Evolutionary conservation across 202 grass and related monocot species (phyloP).

Genomic region (Carex sylvatica): DNA sequence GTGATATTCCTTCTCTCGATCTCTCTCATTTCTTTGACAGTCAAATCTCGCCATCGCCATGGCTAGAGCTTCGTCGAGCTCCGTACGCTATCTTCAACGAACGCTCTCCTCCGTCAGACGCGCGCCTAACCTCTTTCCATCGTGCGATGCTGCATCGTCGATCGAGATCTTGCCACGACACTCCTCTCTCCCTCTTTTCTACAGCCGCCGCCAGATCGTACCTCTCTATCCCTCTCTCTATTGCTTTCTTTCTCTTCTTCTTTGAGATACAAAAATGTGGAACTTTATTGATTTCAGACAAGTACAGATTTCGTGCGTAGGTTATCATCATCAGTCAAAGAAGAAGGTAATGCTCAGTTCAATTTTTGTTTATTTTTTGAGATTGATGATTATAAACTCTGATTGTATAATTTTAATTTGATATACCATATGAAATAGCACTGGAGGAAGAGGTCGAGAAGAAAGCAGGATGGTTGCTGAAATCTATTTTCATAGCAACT

Average conservation of each 20-base stretch:
- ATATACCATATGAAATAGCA: conserved; percentile 59
- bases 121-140: neutral
- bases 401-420: neutral
- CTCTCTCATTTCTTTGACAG: no score
- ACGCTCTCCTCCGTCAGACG: neutral
- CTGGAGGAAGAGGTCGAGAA: conserved; percentile 87
- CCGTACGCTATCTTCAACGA: conserved; percentile 16
- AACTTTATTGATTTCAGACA: neutral
- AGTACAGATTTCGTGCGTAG: conserved; percentile 9
- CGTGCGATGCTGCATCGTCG: neutral
- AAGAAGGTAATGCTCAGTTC: conserved; percentile 8
- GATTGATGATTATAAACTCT: no score
- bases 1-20: no score
- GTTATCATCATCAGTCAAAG: conserved; percentile 35
- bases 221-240: neutral
- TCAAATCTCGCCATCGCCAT: neutral
- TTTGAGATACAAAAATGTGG: no score
- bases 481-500: conserved; percentile 74
- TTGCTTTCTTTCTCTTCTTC: neutral
- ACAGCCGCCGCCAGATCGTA: neutral
- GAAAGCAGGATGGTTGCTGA: conserved; percentile 90
- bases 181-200: neutral
- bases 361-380: no score
- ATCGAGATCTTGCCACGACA: neutral
- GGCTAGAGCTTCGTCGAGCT: neutral